phyloP scores from a whole-genome alignment of 257 asterid species.

The Coffea eugenioides region DNA sequence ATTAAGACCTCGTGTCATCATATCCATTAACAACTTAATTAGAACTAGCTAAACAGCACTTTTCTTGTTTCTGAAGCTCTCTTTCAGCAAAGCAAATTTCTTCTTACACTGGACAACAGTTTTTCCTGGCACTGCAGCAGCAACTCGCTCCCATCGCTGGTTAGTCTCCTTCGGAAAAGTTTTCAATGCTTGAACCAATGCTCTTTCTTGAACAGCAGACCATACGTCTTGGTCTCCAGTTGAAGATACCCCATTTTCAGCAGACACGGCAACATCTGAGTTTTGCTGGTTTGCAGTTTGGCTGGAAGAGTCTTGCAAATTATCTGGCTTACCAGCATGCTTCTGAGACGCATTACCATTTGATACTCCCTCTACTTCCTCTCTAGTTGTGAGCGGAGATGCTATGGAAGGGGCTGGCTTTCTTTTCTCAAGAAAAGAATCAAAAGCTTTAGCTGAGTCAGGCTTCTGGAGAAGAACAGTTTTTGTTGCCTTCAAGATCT shows the following conservation, averaged over 20 bases:
- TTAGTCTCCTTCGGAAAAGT: conserved; percentile 76
- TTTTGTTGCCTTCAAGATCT: conserved; percentile 93
- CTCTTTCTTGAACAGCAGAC: conserved; percentile 86
- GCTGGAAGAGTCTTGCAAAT: conserved; percentile 27
- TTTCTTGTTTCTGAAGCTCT: conserved; percentile 87
- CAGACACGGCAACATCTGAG: conserved; percentile 25
- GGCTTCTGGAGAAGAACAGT: conserved; percentile 96
- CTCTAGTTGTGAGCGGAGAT: conserved; percentile 89
- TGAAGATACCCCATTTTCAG: conserved; percentile 40
- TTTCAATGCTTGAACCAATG: conserved; percentile 81
- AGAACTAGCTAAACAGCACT: conserved; percentile 29
- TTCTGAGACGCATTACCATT: conserved; percentile 33
- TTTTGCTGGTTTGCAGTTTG: conserved; percentile 30
- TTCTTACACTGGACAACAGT: conserved; percentile 68
- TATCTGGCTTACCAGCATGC: conserved; percentile 26
- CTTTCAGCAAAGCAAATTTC: conserved; percentile 65
- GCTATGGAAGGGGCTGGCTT: conserved; percentile 71
- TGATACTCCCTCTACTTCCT: conserved; percentile 39
- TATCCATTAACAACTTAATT: not conserved
- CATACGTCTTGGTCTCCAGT: conserved; percentile 64
- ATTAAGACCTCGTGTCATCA: not conserved
- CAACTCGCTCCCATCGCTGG: conserved; percentile 90
- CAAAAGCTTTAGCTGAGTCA: conserved; percentile 84
- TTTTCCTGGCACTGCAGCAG: conserved; percentile 85
- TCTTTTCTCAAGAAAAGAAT: conserved; percentile 93